Evolutionary conservation across 306 rosid species (phyloP).

Genomic region (Senna tora): DNA sequence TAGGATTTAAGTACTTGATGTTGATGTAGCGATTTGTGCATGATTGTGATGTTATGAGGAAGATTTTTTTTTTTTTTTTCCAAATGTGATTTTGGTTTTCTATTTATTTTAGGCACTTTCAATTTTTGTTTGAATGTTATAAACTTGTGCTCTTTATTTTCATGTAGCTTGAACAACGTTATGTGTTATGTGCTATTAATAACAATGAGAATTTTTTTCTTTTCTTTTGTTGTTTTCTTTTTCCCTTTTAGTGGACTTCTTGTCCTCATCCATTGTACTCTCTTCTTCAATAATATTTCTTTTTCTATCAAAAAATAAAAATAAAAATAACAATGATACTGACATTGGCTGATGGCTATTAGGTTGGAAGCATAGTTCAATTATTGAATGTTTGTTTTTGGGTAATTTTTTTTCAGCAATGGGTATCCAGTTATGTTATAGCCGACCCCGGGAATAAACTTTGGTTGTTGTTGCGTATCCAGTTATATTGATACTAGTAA

Average conservation of each 20-base stretch:
- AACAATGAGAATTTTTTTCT: no score
- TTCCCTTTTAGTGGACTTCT: no score
- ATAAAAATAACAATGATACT: background rate
- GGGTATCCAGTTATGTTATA: conserved; percentile 9
- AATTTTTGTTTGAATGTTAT: no score
- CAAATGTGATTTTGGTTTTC: no score
- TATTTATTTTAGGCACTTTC: background rate
- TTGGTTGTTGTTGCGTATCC: no score
- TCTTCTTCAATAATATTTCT: no score
- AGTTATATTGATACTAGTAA: conserved; percentile 6
- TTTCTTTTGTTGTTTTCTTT: no score
- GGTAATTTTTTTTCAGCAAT: conserved; percentile 29
- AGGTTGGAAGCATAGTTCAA: background rate
- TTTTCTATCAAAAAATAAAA: no score
- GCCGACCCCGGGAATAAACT: no score
- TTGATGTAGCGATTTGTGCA: background rate
- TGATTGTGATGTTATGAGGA: background rate
- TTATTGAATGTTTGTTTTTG: background rate
- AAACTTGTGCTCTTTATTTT: background rate
- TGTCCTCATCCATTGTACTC: no score
- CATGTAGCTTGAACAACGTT: background rate
- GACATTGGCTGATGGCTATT: background rate
- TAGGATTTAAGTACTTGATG: background rate
- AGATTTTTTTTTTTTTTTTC: no score
- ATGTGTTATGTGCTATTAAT: background rate